Evolutionary conservation across 1,284 basidiomycete genomes (phyloP).

Genomic region (Psilocybe mexicana): DNA sequence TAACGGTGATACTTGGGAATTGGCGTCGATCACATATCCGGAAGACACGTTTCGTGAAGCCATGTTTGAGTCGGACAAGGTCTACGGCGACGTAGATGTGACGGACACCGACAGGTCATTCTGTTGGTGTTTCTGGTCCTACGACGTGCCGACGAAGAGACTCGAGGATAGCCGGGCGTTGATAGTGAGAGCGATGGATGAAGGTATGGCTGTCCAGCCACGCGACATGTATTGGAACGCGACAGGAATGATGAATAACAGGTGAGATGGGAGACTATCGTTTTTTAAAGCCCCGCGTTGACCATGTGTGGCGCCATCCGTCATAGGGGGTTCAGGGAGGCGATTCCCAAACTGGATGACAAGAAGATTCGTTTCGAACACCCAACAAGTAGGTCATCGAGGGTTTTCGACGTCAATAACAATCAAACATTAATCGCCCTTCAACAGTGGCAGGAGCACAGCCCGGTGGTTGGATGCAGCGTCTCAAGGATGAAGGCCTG

Average conservation of each 20-base stretch:
- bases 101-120: slow-evolving; percentile 55
- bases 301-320: neutral
- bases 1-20: slow-evolving; percentile 41
- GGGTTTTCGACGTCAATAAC: neutral
- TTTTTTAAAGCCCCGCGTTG: neutral
- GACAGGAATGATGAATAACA: slow-evolving; percentile 63
- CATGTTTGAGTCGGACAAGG: slow-evolving; percentile 21
- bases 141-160: slow-evolving; percentile 38
- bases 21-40: slow-evolving; percentile 47
- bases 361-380: slow-evolving; percentile 57
- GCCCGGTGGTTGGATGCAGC: slow-evolving; percentile 66
- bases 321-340: slow-evolving; percentile 60
- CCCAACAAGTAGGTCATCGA: slow-evolving; percentile 40
- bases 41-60: slow-evolving; percentile 54
- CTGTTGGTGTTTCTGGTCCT: slow-evolving; percentile 70
- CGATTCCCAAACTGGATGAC: slow-evolving; percentile 41
- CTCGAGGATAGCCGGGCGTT: slow-evolving; percentile 43
- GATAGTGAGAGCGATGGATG: slow-evolving; percentile 61
- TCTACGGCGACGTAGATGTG: slow-evolving; percentile 45
- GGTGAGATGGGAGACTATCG: slow-evolving; percentile 25
- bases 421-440: neutral
- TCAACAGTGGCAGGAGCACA: slow-evolving; percentile 42
- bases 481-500: slow-evolving; percentile 49
- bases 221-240: slow-evolving; percentile 55
- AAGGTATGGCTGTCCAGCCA: slow-evolving; percentile 48